phyloP scores from a whole-genome alignment of 305 asterid genomes.

The Fraxinus xanthoxyloides region DNA sequence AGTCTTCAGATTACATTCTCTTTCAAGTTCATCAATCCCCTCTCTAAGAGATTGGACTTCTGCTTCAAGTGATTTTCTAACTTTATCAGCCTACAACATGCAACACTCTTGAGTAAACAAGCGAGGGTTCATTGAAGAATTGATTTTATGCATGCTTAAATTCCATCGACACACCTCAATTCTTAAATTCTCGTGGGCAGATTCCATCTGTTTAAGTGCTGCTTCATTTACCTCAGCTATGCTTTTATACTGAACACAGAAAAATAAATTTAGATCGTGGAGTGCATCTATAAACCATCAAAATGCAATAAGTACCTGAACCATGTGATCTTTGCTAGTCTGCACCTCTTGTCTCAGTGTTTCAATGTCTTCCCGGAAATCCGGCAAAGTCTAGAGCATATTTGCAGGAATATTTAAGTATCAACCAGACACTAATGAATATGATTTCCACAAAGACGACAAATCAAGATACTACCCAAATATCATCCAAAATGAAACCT shows the following conservation, averaged over 20 bases:
- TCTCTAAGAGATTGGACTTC: conserved; percentile 58
- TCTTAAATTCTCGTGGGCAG: conserved; percentile 53
- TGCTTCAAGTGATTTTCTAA: conserved; percentile 64
- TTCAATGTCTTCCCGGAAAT: conserved; percentile 58
- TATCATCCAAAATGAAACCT: neutral
- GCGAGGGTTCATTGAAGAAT: conserved; percentile 11
- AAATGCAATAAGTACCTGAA: conserved; percentile 47
- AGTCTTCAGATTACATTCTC: conserved; percentile 53
- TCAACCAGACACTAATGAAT: neutral
- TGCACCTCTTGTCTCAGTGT: conserved; percentile 62
- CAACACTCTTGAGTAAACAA: neutral
- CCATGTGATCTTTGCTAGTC: conserved; percentile 77
- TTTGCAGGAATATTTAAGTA: conserved; percentile 5
- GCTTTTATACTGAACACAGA: conserved; percentile 66
- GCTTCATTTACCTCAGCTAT: conserved; percentile 83
- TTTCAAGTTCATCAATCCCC: conserved; percentile 63
- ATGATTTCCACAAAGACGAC: conserved; percentile 13
- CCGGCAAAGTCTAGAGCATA: conserved; percentile 42
- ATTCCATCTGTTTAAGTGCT: conserved; percentile 75
- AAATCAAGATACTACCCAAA: conserved; percentile 2
- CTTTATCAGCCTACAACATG: conserved; percentile 49
- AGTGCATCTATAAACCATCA: neutral
- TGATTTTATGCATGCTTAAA: neutral
- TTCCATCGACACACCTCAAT: conserved; percentile 48
- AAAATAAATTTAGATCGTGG: conserved; percentile 29